Base-by-base conservation (phyloP, 345 rosid genomes). In the Eucalyptus leucophloia region DNA sequence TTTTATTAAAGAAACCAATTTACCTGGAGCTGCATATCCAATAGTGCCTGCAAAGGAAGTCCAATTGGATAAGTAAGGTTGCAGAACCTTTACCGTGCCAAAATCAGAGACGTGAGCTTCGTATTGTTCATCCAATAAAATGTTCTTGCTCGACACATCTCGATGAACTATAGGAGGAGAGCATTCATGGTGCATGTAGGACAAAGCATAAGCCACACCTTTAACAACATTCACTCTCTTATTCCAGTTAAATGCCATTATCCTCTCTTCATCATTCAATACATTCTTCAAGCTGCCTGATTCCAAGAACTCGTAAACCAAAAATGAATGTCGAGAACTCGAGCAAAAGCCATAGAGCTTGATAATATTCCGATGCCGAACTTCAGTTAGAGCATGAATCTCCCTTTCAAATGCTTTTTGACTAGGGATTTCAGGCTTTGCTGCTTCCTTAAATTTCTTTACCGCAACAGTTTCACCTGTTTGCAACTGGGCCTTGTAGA, bases 331-430 rank as follows among this genome's bases (percentile, higher is more conserved):
- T 21, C 65, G 12, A 2, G 87, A 9, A 40, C 89, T 82, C 0
- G 90, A 92, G 50, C 93, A 94, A 44, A 92, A 92, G 0, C 93
- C 93, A 50, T 72, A 44, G 5, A 91, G 88, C 54, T 90, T 90
- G 65, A 93, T 91, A 21, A 93, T 56, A n/a, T 91, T 92, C 1
- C 93, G 91, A 42, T 93, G 95, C 15, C 90, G 88, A 34, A 89
- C 88, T 9, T 91, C 87, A 4, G 89, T 85, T 24, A 92, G 77
- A 4, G 89, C 87, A 8, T 26, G 51, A 6, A 92, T 90, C 81
- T 93, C 95, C 7, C 89, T 92, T 87, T 45, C 11, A 19, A 92
- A 93, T 9, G 88, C 93, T 37, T 88, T 86, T 12, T 51, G 24
- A 10, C 6, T 50, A 5, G 53, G 2, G 4, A 83, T 45, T 83